Percentiles rank a stretch among this genome's conserved stretches.
Evolutionary conservation across 768 basidiomycete genomes (phyloP).

Genomic region (Coprinopsis sp.): DNA sequence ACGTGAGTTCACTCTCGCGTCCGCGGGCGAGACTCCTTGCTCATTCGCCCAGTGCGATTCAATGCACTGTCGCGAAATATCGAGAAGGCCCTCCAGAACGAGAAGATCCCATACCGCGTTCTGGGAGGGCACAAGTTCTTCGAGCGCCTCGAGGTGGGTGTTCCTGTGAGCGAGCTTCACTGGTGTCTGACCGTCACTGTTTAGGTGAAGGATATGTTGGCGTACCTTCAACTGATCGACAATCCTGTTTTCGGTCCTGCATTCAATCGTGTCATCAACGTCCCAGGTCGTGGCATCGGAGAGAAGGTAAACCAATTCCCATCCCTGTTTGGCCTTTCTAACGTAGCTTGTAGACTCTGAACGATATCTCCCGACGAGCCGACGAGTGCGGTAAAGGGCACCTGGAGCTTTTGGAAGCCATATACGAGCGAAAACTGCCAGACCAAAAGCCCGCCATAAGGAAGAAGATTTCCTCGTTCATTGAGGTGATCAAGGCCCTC

Average conservation of each 20-base stretch:
- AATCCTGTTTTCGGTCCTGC: constrained; percentile 66
- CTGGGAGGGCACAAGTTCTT: constrained; percentile 85
- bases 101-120: constrained; percentile 72
- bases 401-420: constrained; percentile 57
- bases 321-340: neutral
- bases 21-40: neutral
- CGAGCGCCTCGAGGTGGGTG: constrained; percentile 66
- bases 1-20: constrained; percentile 38
- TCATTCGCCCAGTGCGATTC: constrained; percentile 57
- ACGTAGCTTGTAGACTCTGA: constrained; percentile 45
- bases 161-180: neutral
- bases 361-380: constrained; percentile 52
- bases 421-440: constrained; percentile 53
- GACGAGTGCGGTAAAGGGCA: constrained; percentile 47
- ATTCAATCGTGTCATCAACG: constrained; percentile 66
- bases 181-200: neutral
- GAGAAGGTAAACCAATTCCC: constrained; percentile 51
- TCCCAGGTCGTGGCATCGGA: constrained; percentile 69
- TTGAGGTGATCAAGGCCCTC: constrained; percentile 49
- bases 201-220: constrained; percentile 76
- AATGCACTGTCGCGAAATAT: constrained; percentile 74
- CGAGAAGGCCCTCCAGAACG: constrained; percentile 71
- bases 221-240: constrained; percentile 79
- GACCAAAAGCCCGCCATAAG: constrained; percentile 67
- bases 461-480: constrained; percentile 57